Evolutionary conservation across 352 stramenopile genomes (phyloP), one percentile per base, ranked within the genome.

Genomic region (Pythium apleroticum): DNA sequence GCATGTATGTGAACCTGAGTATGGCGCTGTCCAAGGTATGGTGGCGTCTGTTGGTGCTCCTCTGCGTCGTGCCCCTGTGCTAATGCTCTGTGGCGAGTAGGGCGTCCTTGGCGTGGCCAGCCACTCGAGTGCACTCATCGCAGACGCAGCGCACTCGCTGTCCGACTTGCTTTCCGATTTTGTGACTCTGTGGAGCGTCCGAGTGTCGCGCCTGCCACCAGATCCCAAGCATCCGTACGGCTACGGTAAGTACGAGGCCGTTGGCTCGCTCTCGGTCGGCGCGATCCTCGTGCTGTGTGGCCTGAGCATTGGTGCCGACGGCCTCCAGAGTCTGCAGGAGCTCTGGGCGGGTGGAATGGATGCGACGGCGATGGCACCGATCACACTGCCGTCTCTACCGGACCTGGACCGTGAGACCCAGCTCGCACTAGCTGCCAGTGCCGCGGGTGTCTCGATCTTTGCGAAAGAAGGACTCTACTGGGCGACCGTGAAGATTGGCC

Each of bases 81-180:
- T n/a, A n/a, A n/a, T n/a, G n/a, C n/a, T n/a, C n/a, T n/a, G n/a
- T n/a, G n/a, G n/a, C n/a, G n/a, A n/a, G 37, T 46, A 46, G 90
- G 92, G 83, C 41, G 89, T 77, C 4, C 70, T 97, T 0, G 90
- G 90, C 24, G 56, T 86, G 27, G 74, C 74, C 1, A 91, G 86
- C 54, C 86, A 96, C 73, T 98, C 90, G 19, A 96, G 85, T 12
- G 96, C 92, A 24, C 75, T 99, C 63, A 81, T 99, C 30, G 95
- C 96, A 4, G 97, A 99, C 74, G 96, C 97, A 0, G 95, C 89
- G 20, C 97, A 99, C 81, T 98, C 92, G 15, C 68, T 99, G 5
- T 98, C 86, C 11, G 97, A 99, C 81, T 77, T 99, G 54, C 80
- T 99, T 37, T 97, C 84, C 27, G 97, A 99, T 70, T 92, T 98